phyloP scores from a whole-genome alignment of 257 asterid genomes.

The Orobanche coerulescens region DNA sequence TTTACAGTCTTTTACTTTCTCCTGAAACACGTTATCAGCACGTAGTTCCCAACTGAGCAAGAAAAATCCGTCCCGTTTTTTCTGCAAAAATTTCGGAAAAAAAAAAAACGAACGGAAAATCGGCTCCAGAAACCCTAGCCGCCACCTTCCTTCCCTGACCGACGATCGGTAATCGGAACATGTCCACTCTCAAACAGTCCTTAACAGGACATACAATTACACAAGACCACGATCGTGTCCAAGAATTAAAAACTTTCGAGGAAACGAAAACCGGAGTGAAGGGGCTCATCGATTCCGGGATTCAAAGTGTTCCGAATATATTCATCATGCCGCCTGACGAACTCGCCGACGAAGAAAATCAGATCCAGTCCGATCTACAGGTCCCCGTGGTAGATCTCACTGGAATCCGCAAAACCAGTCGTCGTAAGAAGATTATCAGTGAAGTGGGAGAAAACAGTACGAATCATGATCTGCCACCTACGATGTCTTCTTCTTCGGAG shows the following conservation, averaged over 20 bases:
- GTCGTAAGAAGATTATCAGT: slow-evolving; percentile 17
- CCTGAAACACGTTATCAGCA: too few relatives aligned
- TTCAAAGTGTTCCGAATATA: slow-evolving; percentile 27
- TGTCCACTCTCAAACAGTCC: slow-evolving; percentile 15
- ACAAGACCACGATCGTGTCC: slow-evolving; percentile 34
- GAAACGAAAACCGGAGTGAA: slow-evolving; percentile 58
- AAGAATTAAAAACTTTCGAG: slow-evolving; percentile 46
- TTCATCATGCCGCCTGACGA: slow-evolving; percentile 40
- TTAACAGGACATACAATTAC: too few relatives aligned
- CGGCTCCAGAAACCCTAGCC: too few relatives aligned
- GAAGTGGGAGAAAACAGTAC: slow-evolving; percentile 26
- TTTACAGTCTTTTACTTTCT: too few relatives aligned
- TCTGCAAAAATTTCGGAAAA: too few relatives aligned
- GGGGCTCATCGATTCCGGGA: slow-evolving; percentile 52
- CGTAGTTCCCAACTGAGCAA: too few relatives aligned
- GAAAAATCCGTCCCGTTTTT: too few relatives aligned
- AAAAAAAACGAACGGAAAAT: too few relatives aligned
- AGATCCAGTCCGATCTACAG: slow-evolving; percentile 7
- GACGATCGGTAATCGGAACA: too few relatives aligned
- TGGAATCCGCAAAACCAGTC: slow-evolving; percentile 17
- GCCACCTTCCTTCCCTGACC: too few relatives aligned
- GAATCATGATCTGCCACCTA: too few relatives aligned
- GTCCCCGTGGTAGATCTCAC: slow-evolving; percentile 45
- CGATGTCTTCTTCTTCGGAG: too few relatives aligned
- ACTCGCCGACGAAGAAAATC: slow-evolving; percentile 29